A percentile compares a stretch with the other conserved stretches of the same genome.
Conservation (phyloP, 257 asterid species). For the Solanum pimpinellifolium region DNA sequence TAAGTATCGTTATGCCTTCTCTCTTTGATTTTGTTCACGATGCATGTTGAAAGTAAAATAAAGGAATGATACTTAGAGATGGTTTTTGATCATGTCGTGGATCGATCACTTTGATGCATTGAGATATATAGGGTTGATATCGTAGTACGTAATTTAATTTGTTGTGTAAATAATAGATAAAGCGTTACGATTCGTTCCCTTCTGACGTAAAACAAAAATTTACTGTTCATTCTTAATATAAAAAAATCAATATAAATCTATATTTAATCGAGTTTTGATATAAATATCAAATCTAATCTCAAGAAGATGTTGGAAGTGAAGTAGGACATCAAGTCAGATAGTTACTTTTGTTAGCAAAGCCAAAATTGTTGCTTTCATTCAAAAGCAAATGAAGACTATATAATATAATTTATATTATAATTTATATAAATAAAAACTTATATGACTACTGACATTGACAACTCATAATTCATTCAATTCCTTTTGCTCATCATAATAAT, state of each 20-base stretch:
- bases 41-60: not conserved
- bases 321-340: not conserved
- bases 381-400: not conserved
- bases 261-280: too few relatives aligned
- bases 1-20: not conserved
- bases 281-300: too few relatives aligned
- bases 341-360: not conserved
- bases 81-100: not conserved
- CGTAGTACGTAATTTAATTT: too few relatives aligned
- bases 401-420: not conserved
- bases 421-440: not conserved
- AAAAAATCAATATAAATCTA: too few relatives aligned
- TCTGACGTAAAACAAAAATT: not conserved
- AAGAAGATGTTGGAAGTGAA: not conserved
- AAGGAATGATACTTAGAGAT: not conserved
- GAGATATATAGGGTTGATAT: too few relatives aligned
- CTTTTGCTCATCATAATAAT: not conserved
- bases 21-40: not conserved
- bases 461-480: constrained; percentile 4
- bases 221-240: not conserved
- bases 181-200: too few relatives aligned
- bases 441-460: not conserved
- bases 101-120: not conserved
- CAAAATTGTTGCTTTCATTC: not conserved
- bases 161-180: too few relatives aligned